Conservation (phyloP, 441 rosid species). For the Populus hybrid region DNA sequence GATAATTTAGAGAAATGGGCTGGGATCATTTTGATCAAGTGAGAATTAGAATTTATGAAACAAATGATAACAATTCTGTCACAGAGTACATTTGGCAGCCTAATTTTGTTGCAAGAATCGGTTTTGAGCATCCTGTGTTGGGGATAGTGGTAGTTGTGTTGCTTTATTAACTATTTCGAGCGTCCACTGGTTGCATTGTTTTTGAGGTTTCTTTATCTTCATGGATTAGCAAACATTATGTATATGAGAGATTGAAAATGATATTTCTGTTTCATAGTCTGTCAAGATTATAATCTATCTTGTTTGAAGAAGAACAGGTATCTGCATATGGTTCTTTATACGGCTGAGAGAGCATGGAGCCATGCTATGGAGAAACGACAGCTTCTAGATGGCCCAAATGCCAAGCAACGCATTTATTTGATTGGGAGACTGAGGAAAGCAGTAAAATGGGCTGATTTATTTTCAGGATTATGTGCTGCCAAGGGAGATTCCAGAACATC, state of each 20-base stretch:
- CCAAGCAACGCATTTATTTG: conserved; percentile 78
- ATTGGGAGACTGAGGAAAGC: conserved; percentile 96
- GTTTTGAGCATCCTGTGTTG: background rate
- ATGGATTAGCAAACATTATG: background rate
- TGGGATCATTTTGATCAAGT: background rate
- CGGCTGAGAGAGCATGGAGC: conserved; percentile 99
- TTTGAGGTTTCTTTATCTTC: background rate
- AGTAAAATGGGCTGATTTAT: conserved; percentile 85
- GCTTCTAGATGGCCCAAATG: conserved; percentile 92
- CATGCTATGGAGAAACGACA: conserved; percentile 99
- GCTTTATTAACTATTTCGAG: background rate
- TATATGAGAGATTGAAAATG: background rate
- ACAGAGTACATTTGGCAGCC: background rate
- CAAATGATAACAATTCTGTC: background rate
- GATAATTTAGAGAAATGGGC: background rate
- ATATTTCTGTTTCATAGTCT: conserved; percentile 11
- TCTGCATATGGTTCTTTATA: conserved; percentile 90
- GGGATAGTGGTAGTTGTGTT: too few species aligned
- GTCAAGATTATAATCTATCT: conserved; percentile 19
- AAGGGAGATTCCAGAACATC: conserved; percentile 93
- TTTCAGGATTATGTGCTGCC: conserved; percentile 70
- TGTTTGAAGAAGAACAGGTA: conserved; percentile 47
- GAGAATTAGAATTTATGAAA: background rate
- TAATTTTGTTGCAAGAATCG: background rate
- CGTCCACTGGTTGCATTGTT: background rate